Evolutionary conservation across 306 rosid genomes (phyloP).

Genomic region (Abrus precatorius): DNA sequence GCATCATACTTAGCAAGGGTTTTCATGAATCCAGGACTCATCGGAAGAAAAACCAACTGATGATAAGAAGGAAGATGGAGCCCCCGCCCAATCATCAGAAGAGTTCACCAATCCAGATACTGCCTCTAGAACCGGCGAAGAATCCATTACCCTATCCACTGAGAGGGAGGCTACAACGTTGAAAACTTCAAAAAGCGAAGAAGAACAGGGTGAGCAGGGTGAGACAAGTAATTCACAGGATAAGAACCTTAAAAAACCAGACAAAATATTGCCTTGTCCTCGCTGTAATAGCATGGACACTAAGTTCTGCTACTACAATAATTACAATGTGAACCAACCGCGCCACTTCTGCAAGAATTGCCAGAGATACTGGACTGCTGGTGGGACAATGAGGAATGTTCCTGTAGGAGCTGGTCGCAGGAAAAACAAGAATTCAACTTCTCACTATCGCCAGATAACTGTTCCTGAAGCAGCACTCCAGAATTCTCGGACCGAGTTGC

Average conservation of each 20-base stretch:
- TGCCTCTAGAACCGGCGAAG: constrained; percentile 48
- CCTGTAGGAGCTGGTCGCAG: constrained; percentile 93
- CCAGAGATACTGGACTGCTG: constrained; percentile 96
- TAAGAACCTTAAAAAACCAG: constrained; percentile 75
- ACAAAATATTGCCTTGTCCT: constrained; percentile 85
- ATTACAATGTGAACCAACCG: constrained; percentile 91
- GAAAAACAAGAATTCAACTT: constrained; percentile 67
- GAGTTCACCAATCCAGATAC: constrained; percentile 44
- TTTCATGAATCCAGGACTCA: constrained; percentile 56
- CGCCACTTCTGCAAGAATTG: constrained; percentile 95
- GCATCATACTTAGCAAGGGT: constrained; percentile 2
- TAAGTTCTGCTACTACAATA: constrained; percentile 89
- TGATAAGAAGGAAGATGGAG: constrained; percentile 49
- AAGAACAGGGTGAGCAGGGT: constrained; percentile 72
- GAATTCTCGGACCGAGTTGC: constrained; percentile 16
- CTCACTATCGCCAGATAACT: constrained; percentile 66
- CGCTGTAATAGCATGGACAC: constrained; percentile 93
- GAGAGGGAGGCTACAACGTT: constrained; percentile 58
- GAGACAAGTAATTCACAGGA: constrained; percentile 65
- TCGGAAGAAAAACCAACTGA: constrained; percentile 48
- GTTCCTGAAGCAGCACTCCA: constrained; percentile 64
- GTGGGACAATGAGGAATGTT: constrained; percentile 90
- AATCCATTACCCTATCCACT: constrained; percentile 52
- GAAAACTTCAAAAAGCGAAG: constrained; percentile 64
- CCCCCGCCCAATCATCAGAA: constrained; percentile 15